phyloP scores from a whole-genome alignment of 345 rosid species.

The Eutrema yunnanense region DNA sequence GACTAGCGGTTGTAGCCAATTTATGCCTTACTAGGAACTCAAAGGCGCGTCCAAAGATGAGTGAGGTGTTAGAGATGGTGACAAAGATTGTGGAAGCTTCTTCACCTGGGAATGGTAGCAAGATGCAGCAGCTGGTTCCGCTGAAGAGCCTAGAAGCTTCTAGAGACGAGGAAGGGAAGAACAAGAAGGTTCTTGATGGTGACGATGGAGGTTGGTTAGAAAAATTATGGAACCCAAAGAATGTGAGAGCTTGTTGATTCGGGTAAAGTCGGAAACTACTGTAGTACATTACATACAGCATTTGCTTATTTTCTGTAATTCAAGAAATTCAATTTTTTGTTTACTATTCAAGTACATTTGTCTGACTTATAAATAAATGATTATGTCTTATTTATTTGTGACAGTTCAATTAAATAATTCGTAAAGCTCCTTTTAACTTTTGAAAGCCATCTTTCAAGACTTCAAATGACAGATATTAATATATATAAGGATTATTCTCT shows the following conservation, averaged over 20 bases:
- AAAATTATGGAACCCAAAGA: conserved; percentile 42
- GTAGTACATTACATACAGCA: background rate
- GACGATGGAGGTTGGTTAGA: conserved; percentile 37
- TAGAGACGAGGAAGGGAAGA: conserved; percentile 9
- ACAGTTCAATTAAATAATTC: too few species aligned
- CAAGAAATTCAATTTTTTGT: background rate
- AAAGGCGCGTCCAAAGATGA: conserved; percentile 83
- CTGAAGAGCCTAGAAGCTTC: conserved; percentile 33
- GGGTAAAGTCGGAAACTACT: background rate
- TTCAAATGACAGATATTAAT: too few species aligned
- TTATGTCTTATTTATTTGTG: too few species aligned
- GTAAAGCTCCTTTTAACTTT: too few species aligned
- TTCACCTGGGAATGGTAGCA: conserved; percentile 20
- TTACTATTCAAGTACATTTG: background rate
- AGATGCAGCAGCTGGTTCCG: conserved; percentile 29
- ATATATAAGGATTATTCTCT: too few species aligned
- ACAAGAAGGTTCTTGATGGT: conserved; percentile 32
- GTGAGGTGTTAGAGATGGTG: conserved; percentile 77
- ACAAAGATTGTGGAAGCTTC: conserved; percentile 40
- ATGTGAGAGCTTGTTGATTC: conserved; percentile 32
- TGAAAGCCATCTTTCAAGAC: too few species aligned
- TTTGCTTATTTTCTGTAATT: background rate
- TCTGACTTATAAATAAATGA: too few species aligned
- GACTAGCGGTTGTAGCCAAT: conserved; percentile 64
- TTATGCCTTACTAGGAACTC: conserved; percentile 59